Evolutionary conservation across 768 basidiomycete species (phyloP), one percentile per base, ranked within the genome.

Genomic region (Tylopilus balloui): DNA sequence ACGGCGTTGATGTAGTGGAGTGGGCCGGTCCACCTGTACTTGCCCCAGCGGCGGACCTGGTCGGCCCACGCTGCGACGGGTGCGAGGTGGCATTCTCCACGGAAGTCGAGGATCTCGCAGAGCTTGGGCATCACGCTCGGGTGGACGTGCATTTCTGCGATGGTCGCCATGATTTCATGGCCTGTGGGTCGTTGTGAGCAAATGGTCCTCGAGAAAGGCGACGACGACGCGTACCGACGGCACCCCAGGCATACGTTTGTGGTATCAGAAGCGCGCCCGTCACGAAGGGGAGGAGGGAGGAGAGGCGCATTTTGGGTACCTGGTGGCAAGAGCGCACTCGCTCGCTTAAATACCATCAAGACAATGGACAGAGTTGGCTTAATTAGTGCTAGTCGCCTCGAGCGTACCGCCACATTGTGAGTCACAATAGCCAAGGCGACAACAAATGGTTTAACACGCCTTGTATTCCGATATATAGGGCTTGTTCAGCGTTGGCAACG

Each of bases 61-160:
- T 97, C 93, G 0, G 95, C 92, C 95, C 95, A 99, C 0, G 87
- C 69, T 0, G 95, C 86, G 40, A 95, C 75, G 13, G 84, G 76
- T 0, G 94, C 86, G 23, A 99, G 78, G 66, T 89, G 84, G 59
- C 95, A 93, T 69, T 76, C 47, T 54, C 60, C 45, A 60, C 56
- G 13, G 60, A 71, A 70, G 68, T 54, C 75, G 55, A 96, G 83
- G 58, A 97, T 83, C 24, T 72, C 66, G 55, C 86, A 89, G 46
- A 96, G 70, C n/a, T n/a, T n/a, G n/a, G n/a, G n/a, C n/a, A n/a
- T n/a, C n/a, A n/a, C n/a, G n/a, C n/a, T n/a, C n/a, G n/a, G 88
- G 64, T 90, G 80, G 3, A 97, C 78, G 64, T 96, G 82, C 51
- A 94, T 90, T 64, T 97, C 88, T 1, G 95, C 95, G 48, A 98